phyloP scores from a whole-genome alignment of 1,284 basidiomycete genomes.

The Ceratobasidium sp. region DNA sequence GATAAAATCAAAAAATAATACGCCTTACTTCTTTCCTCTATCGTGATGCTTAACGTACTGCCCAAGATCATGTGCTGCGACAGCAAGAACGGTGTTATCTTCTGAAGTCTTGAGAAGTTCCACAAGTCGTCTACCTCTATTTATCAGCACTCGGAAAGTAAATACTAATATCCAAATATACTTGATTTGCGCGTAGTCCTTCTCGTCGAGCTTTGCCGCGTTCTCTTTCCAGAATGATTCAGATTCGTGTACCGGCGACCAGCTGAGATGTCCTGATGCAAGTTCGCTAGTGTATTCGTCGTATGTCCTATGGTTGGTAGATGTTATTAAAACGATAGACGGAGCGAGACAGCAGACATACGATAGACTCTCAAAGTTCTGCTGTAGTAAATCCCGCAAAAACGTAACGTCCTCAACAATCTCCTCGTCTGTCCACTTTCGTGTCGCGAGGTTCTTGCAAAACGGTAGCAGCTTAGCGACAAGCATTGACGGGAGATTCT shows the following conservation, averaged over 20 bases:
- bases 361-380: constrained; percentile 88
- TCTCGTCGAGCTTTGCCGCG: constrained; percentile 81
- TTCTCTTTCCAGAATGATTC: constrained; percentile 99
- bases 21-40: constrained; percentile 82
- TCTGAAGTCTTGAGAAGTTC: constrained; percentile 72
- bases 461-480: constrained; percentile 88
- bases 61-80: constrained; percentile 91
- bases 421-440: constrained; percentile 96
- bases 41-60: constrained; percentile 93
- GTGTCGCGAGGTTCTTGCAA: constrained; percentile 78
- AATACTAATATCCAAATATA: not conserved
- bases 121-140: constrained; percentile 55
- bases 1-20: constrained; percentile 15
- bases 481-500: constrained; percentile 92
- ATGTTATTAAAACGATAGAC: not conserved
- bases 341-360: constrained; percentile 52
- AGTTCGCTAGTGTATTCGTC: constrained; percentile 96
- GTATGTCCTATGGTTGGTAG: constrained; percentile 70
- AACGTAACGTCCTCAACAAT: constrained; percentile 90
- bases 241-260: constrained; percentile 94
- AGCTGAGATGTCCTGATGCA: constrained; percentile 87
- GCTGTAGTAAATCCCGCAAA: constrained; percentile 80
- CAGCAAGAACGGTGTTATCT: constrained; percentile 81
- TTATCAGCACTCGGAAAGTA: not conserved
- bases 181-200: constrained; percentile 82